Base-by-base conservation (phyloP, 371 early-diverging fungal genomes). In the Mycotypha africana region DNA sequence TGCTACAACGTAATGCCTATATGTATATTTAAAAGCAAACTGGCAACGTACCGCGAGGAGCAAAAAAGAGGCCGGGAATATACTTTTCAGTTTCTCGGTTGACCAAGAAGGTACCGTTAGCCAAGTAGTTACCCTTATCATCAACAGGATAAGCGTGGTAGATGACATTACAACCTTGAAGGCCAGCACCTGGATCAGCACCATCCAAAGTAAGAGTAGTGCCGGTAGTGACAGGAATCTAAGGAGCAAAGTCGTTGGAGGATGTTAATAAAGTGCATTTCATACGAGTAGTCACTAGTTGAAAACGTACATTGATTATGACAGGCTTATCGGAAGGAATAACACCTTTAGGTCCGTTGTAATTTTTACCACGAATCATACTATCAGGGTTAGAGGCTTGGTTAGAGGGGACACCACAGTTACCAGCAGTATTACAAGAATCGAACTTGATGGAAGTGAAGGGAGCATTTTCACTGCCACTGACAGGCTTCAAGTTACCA, bases 61-160 rank as follows among this genome's bases (percentile, higher is more conserved):
- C 45, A 32, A 45, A 24, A 24, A 45, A 45, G 10, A 45, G 33
- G 17, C 45, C 45, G 9, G 33, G 21, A 24, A 45, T 21, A 17
- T 35, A 34, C 10, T 45, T 9, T n/a, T 45, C 24, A 16, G 45
- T 34, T 24, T 24, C 35, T 22, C 23, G 33, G 7, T 45, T 33
- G 6, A 45, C 35, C 12, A 35, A 33, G 15, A 45, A 34, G 14
- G 21, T 45, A 22, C 45, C 45, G 12, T 45, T 35, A 23, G 35
- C 35, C 15, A 33, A 22, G 25, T 34, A 45, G 12, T 45, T 19
- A 15, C 45, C 45, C 17, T 33, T 20, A 7, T 33, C 22, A 24
- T 45, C 45, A 14, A 45, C 45, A 9, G 45, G 45, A 45, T 45
- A 45, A 21, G 35, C 33, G 8, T 45, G 33, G 15, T 34, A 45